Percentiles rank a stretch among this genome's conserved stretches.
These are phyloP conservation scores for Colletotrichum graminicola DNA, from an alignment of 2,329 filamentous ascomycete genomes.

Conservation along the genomic window DNA sequence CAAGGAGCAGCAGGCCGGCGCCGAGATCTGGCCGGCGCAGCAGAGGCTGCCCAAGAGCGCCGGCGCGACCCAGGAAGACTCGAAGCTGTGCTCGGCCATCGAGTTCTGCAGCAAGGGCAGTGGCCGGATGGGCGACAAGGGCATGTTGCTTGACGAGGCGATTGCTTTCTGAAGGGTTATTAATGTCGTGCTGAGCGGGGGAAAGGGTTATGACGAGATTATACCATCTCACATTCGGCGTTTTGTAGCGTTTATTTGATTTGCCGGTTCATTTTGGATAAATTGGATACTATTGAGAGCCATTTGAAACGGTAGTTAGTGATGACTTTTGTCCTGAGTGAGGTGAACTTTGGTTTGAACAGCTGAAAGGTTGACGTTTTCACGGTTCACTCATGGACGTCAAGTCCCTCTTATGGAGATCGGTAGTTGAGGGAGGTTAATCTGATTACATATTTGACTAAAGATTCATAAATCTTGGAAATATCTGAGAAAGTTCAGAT, in stretches of 20 bases:
- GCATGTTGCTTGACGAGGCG: conserved; percentile 41
- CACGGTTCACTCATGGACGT: not conserved
- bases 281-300: not conserved
- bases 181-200: not conserved
- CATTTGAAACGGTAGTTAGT: not conserved
- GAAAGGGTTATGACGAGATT: not conserved
- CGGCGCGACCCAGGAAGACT: conserved; percentile 46
- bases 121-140: conserved; percentile 38
- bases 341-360: not conserved
- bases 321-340: not conserved
- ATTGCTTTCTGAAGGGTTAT: conserved; percentile 38
- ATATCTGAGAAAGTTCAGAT: no score
- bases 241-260: not conserved
- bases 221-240: conserved; percentile 1
- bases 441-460: no score
- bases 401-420: no score
- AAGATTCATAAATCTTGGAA: no score
- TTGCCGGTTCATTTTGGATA: not conserved
- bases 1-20: conserved; percentile 57
- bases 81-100: conserved; percentile 52
- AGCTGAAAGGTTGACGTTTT: not conserved
- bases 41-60: conserved; percentile 50
- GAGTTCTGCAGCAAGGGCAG: conserved; percentile 48
- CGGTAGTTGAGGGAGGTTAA: no score
- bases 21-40: conserved; percentile 66